Evolutionary conservation across 805 yeast genomes (phyloP).

Genomic region (Teunomyces stri): DNA sequence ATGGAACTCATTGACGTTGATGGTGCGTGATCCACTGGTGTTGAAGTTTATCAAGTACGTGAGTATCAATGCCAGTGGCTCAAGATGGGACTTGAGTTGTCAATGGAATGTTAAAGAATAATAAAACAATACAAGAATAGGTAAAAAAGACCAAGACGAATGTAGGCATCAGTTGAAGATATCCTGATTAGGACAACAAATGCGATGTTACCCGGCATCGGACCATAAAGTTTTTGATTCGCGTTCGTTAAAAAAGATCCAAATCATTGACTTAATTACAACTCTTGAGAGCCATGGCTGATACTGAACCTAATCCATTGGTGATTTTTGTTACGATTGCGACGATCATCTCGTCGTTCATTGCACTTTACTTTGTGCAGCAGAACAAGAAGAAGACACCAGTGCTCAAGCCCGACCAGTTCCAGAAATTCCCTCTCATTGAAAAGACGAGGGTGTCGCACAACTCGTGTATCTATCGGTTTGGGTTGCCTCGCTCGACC

Average conservation of each 20-base stretch:
- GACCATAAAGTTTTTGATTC: background rate
- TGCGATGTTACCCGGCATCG: background rate
- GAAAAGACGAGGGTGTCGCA: conserved; percentile 73
- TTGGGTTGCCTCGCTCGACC: conserved; percentile 71
- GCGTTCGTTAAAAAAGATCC: background rate
- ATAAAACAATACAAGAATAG: conserved; percentile 20
- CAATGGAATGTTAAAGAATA: conserved; percentile 71
- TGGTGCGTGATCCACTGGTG: conserved; percentile 82
- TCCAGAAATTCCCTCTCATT: conserved; percentile 76
- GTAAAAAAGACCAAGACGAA: background rate
- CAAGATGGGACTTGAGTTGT: conserved; percentile 85
- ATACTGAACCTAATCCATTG: conserved; percentile 39
- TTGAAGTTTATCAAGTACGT: conserved; percentile 91
- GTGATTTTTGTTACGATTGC: conserved; percentile 40
- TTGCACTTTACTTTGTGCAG: conserved; percentile 33
- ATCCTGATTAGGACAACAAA: background rate
- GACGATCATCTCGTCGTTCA: conserved; percentile 31
- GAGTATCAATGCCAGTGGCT: conserved; percentile 81
- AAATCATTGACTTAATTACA: background rate
- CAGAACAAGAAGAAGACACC: conserved; percentile 39
- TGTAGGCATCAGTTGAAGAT: background rate
- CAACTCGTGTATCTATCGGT: conserved; percentile 80
- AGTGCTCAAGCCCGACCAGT: conserved; percentile 63
- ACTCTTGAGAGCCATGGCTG: conserved; percentile 16
- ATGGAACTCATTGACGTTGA: conserved; percentile 77